Base-by-base conservation (phyloP, 148 eudicot species). In the Camellia sinensis region DNA sequence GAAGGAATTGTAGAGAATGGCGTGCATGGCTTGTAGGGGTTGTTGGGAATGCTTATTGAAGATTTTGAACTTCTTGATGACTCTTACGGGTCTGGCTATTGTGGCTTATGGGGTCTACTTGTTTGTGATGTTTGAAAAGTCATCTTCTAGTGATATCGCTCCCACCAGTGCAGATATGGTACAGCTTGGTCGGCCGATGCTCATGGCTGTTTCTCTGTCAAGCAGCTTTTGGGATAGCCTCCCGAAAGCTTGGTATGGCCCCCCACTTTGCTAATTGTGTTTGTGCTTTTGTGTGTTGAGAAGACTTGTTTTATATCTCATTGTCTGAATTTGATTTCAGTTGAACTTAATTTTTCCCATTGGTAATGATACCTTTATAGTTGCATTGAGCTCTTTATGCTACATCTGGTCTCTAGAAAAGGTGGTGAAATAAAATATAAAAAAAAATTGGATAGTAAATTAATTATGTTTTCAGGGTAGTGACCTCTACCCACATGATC, bases 21-120 rank as follows among this genome's bases (percentile, higher is more conserved):
- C 92, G 73, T 96, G 98, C 72, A 96, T 96, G 99, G 97, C 92
- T 71, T 96, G 98, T 71, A 91, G 85, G 64, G 98, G 99, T 67
- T 96, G 83, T 83, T 86, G 88, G 88, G 97, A 94, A 80, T 96
- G 98, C 80, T 10, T 96, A 56, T 74, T 96, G 87, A 96, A 92
- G 91, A 82, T 93, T 43, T 80, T 96, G 22, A 96, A 96, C 84
- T 89, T 96, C 78, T 78, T 96, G 80, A 79, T 96, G 86, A 91
- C 91, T 56, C 86, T 96, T 68, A 87, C 82, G 45, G 99, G 98
- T 77, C 68, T 96, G 82, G 94, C 98, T 1, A 90, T 93, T 86
- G 87, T 96, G 81, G 99, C 95, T 0, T 96, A 92, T 79, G 99
- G 98, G 54, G 84, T 96, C 79, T 96, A 96, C 89, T 90, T 96